Evolutionary conservation across 805 yeast species (phyloP).

Genomic region (Suhomyces pyralidae): DNA sequence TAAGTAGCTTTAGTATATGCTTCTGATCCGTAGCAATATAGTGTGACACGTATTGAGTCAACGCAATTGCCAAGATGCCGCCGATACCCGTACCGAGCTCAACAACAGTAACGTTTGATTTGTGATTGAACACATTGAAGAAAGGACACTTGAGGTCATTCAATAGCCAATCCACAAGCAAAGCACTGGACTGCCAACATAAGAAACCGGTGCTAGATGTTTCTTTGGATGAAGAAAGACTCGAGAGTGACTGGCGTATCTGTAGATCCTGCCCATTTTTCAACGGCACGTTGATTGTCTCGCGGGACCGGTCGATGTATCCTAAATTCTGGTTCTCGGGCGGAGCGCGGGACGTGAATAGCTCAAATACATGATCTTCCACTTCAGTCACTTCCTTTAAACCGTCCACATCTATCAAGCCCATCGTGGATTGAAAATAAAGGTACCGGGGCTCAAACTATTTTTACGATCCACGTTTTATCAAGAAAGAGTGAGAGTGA

Average conservation of each 20-base stretch:
- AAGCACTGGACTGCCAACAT: constrained; percentile 53
- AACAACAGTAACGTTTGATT: constrained; percentile 28
- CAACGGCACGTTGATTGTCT: constrained; percentile 21
- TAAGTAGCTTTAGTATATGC: constrained; percentile 49
- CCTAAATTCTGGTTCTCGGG: constrained; percentile 31
- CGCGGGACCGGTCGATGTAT: constrained; percentile 28
- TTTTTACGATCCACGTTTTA: background rate
- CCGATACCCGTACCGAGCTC: constrained; percentile 66
- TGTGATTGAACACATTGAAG: background rate
- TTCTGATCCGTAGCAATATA: constrained; percentile 60
- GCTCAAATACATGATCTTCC: constrained; percentile 31
- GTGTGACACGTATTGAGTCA: constrained; percentile 27
- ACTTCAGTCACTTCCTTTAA: constrained; percentile 23
- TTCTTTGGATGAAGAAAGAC: constrained; percentile 29
- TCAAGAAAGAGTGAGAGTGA: background rate
- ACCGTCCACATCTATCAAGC: background rate
- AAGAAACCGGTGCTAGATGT: constrained; percentile 60
- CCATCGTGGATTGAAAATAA: background rate
- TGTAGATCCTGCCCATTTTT: constrained; percentile 23
- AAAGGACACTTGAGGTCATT: constrained; percentile 26
- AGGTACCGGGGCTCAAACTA: background rate
- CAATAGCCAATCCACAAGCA: constrained; percentile 54
- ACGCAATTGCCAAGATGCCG: constrained; percentile 46
- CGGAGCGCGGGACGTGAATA: constrained; percentile 27
- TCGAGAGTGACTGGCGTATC: constrained; percentile 33